Percentiles rank a stretch among this genome's conserved stretches.
phyloP scores from a whole-genome alignment of 1,284 basidiomycete genomes.

The Apiotrichum gamsii region DNA sequence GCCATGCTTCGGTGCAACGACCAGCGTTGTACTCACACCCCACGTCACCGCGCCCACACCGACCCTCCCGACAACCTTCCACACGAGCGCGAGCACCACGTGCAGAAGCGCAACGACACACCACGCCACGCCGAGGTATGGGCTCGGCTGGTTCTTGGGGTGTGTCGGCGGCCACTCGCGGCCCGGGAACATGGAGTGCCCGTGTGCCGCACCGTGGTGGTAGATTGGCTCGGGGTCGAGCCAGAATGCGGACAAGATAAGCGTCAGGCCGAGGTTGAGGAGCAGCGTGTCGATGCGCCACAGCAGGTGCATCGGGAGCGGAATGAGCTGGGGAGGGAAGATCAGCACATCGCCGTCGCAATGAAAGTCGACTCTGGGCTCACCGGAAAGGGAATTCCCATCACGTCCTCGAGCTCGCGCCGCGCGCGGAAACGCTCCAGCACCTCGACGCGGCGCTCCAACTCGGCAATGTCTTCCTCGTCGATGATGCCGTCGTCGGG shows the following conservation, averaged over 20 bases:
- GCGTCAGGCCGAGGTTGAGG: constrained; percentile 47
- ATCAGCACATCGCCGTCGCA: not conserved
- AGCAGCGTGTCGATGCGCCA: constrained; percentile 48
- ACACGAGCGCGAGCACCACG: constrained; percentile 34
- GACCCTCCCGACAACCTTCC: constrained; percentile 42
- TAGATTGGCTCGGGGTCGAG: constrained; percentile 45
- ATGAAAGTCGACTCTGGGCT: constrained; percentile 11
- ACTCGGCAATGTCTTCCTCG: constrained; percentile 35
- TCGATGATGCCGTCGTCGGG: constrained; percentile 9
- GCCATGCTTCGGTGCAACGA: not conserved
- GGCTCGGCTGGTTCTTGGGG: constrained; percentile 25
- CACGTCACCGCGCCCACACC: constrained; percentile 46
- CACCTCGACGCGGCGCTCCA: constrained; percentile 40
- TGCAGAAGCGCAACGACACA: constrained; percentile 33
- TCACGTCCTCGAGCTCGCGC: constrained; percentile 42
- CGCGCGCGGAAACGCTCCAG: constrained; percentile 42
- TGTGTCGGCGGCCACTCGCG: constrained; percentile 11
- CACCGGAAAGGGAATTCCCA: constrained; percentile 44
- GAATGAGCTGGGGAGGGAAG: constrained; percentile 38
- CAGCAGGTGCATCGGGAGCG: constrained; percentile 42
- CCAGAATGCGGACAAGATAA: constrained; percentile 45
- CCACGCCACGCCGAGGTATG: constrained; percentile 30
- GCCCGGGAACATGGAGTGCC: not conserved
- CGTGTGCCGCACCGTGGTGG: constrained; percentile 14
- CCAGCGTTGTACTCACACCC: constrained; percentile 36